Evolutionary conservation across 2,329 filamentous ascomycete genomes (phyloP), one percentile per base, ranked within the genome.

Genomic region (Trichoderma simmonsii): DNA sequence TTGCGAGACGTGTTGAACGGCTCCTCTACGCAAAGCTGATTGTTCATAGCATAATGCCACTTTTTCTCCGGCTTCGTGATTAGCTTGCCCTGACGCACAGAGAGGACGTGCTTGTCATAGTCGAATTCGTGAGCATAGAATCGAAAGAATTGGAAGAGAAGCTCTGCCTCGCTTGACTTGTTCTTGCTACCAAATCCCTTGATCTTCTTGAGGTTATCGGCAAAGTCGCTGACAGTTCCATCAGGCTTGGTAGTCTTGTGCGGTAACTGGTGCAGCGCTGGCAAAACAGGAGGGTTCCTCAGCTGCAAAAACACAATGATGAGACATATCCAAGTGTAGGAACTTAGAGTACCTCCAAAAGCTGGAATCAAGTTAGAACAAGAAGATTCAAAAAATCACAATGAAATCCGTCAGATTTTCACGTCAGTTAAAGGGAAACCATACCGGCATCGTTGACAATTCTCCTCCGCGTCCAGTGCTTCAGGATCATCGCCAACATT

Each of bases 301-400:
- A 94, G 92, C 82, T 99, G 96, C 30, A 99, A 87, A 79, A 98
- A 99, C 76, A 94, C 97, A 79, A 99, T 92, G 76, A 98, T 97
- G 86, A 99, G 90, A 82, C 96, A 99, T 80, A 98, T 98, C 96
- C 96, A 99, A 26, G 96, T 98, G 80, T 99, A 99, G 21, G 96
- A 99, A 82, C 95, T 98, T 73, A 99, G 86, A 7, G 96, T 99
- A 71, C 94, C 95, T 74, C 96, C 95, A 79, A 94, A 94, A 72
- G 93, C 96, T 97, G 79, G 39, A 54, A 64, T 15, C 43, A 60
- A 54, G 74, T 80, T 72, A 79, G 79, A 56, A 34, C n/a, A 39
- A 28, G 21, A 21, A 36, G 3, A 21, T 21, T 21, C 18, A 39
- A n/a, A n/a, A 14, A 0, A 26, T n/a, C 3, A 32, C 15, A 6